Base-by-base conservation (phyloP, 352 stramenopile genomes). In the Blastocystis sp. region DNA sequence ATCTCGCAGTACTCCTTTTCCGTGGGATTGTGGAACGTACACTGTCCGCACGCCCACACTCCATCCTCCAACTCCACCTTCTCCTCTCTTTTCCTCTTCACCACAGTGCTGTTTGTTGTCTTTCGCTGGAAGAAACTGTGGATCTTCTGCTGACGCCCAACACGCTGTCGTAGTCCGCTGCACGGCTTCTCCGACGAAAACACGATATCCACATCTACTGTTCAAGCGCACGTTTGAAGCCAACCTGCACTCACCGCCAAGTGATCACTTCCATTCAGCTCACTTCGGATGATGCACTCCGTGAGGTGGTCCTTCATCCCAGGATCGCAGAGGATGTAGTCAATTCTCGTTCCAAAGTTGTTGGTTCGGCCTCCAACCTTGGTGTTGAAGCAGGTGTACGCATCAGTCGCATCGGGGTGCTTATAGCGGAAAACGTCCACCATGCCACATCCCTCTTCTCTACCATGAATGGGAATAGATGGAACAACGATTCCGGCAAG, bases 361-460 rank as follows among this genome's bases (percentile, higher is more conserved):
- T 93, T 96, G 88, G 95, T 91, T 10, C 94, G 91, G 17, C 93
- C 94, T 0, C 91, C 91, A 11, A 93, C 96, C 78, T 94, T 87
- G 17, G 92, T 95, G 82, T 91, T 95, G 93, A 94, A 97, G 81
- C 93, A 97, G 91, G 94, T 96, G 81, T 93, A 97, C 14, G 93
- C 93, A 76, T 94, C 94, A 3, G 90, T 89, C 82, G 92, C 61
- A 24, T 89, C 87, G 2, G 94, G 94, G 87, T 96, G 91, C 6
- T 95, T 91, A 89, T 93, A 89, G 6, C 94, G 92, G 76, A 95
- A 97, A 3, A 89, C 84, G 87, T 97, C 94, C 24, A 95, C 89
- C 52, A 97, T 69, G 43, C 66, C 66, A 2, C 38, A 54, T 40
- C 66, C 66, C 11, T 43, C 66, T 28, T 59, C 40, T 48, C 66